Evolutionary conservation across 2,329 filamentous ascomycete genomes (phyloP), one percentile per base, ranked within the genome.

Genomic region (Aaosphaeria pasadenensis): DNA sequence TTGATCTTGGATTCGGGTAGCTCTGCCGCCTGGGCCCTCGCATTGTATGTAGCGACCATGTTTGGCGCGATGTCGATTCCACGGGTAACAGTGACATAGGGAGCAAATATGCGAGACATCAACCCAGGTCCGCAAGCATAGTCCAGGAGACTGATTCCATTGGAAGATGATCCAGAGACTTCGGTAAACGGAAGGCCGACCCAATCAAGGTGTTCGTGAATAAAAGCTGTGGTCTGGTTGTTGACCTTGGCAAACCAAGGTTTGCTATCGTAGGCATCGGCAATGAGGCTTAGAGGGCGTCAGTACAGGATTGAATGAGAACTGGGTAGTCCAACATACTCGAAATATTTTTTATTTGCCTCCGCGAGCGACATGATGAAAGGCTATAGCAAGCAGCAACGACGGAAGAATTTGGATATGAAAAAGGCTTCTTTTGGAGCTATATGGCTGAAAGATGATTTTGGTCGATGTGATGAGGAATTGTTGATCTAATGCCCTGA

Each of bases 51-150:
- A 0, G 74, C 71, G 5, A 89, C 79, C 87, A 91, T 91, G 51
- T 82, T 82, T 52, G 84, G 77, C 0, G 86, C 86, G 47, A 90
- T 71, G 62, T 91, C 88, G 40, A 91, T 77, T 39, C 86, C 88
- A 11, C 85, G 71, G 42, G 82, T 81, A 54, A 84, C 77, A 1
- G 81, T 83, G 3, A 83, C 78, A 56, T 81, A 84, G 2, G 84
- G 81, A 1, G 78, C 80, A 11, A 88, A 74, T 11, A 81, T 75
- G 66, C 79, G 77, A 9, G 85, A 86, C 53, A 88, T 74, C 46
- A 82, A 69, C 2, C 86, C 86, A 5, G 85, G 85, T 6, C 88
- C 88, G 62, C 87, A 91, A 11, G 88, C 88, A 67, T 91, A 91
- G 64, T 91, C 88, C 2, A 91, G 74, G 17, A 89, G 69, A 41